These are phyloP conservation scores for Globisporangium abappressorium DNA, from an alignment of 352 stramenopile species.

Conservation along the genomic window DNA sequence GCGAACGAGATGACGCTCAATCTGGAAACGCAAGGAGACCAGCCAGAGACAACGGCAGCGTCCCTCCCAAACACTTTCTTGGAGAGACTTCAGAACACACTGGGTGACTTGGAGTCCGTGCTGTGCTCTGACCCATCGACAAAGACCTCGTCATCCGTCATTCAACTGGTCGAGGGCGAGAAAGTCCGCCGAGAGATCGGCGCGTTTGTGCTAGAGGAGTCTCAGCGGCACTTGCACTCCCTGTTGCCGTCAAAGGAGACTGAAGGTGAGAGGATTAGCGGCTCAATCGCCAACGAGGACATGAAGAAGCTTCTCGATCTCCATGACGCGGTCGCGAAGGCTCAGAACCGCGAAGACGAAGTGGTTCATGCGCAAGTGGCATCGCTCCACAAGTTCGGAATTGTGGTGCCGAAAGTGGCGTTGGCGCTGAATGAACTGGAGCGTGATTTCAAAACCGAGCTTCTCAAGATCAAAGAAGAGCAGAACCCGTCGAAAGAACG, in stretches of 20 bases:
- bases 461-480: constrained; percentile 42
- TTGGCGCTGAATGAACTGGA: constrained; percentile 40
- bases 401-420: constrained; percentile 37
- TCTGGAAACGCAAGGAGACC: constrained; percentile 10
- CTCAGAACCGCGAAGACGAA: constrained; percentile 60
- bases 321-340: constrained; percentile 34
- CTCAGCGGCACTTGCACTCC: constrained; percentile 31
- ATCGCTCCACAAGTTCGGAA: constrained; percentile 41
- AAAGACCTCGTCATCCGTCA: constrained; percentile 50
- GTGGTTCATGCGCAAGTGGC: constrained; percentile 23
- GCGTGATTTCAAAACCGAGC: constrained; percentile 35
- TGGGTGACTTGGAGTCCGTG: constrained; percentile 37
- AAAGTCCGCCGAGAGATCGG: constrained; percentile 55
- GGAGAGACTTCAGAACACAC: constrained; percentile 27
- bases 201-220: constrained; percentile 41
- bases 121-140: constrained; percentile 40
- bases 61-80: constrained; percentile 22
- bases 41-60: constrained; percentile 16
- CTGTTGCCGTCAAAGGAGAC: background rate
- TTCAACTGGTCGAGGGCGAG: constrained; percentile 43
- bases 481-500: constrained; percentile 60
- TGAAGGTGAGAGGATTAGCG: background rate
- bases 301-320: constrained; percentile 34
- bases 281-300: background rate
- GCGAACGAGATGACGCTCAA: constrained; percentile 33